Evolutionary conservation across 1,139 yeast species (phyloP), one percentile per base, ranked within the genome.

Genomic region (Pichia cactophila): DNA sequence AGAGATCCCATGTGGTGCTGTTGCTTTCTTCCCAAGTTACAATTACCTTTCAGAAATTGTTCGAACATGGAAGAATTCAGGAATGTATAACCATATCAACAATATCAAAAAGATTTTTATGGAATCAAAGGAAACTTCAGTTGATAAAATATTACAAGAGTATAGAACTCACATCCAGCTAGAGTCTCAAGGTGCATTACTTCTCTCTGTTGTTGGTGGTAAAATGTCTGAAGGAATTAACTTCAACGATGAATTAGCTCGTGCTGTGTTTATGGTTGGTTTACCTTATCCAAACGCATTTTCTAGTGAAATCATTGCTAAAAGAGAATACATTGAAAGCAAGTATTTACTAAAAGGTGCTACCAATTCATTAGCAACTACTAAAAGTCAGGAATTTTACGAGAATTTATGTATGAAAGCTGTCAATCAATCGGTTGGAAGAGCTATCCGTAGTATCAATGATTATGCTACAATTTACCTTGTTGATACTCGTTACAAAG

Each of bases 161-260:
- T 92, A 84, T 59, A 66, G 82, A 0, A 59, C 66, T 1, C 57
- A 66, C 1, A 70, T 73, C 4, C 50, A 51, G 44, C 36, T 51
- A 11, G 49, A 56, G 8, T 29, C n/a, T 20, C 29, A 17, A 12
- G 94, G 95, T 0, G 92, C 95, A 0, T 59, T 86, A 1, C 66
- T 92, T 6, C 72, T 90, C 33, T 82, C 96, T 0, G 96, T 92
- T 0, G 96, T 92, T 16, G 97, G 97, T 1, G 98, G 97, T 0
- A 85, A 85, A 60, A 73, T 92, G 71, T 87, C 96, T 0, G 98
- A 90, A 65, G 98, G 98, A 7, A 92, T 90, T 46, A 90, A 90
- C 62, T 90, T 92, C 63, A 79, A 90, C 3, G 94, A 89, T 61
- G 80, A 84, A 42, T 68, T 92, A 29, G 96, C 97, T 0, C 72